Percentiles rank a stretch among this genome's conserved stretches.
phyloP scores from a whole-genome alignment of 108 stramenopile genomes.

The Thalassiosira profunda region DNA sequence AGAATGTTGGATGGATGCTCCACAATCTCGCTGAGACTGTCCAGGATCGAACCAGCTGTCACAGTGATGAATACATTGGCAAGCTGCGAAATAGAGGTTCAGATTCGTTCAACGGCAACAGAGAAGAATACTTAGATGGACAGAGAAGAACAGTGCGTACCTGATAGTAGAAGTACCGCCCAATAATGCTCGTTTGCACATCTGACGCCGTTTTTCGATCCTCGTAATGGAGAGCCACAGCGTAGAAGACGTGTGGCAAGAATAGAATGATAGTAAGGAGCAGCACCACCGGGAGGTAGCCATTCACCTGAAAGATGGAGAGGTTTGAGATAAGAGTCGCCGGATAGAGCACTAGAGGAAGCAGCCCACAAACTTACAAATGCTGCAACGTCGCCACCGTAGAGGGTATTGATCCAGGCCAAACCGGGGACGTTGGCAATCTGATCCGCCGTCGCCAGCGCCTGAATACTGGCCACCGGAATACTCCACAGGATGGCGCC shows the following conservation, averaged over 20 bases:
- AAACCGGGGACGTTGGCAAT: conserved; percentile 45
- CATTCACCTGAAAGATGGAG: conserved; percentile 61
- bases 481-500: conserved; percentile 90
- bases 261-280: conserved; percentile 77
- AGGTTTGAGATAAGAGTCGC: background rate
- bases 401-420: conserved; percentile 33
- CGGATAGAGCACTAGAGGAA: background rate
- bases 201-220: conserved; percentile 79
- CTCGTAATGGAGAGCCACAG: conserved; percentile 77
- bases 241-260: conserved; percentile 83
- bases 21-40: conserved; percentile 80
- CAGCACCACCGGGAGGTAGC: conserved; percentile 91
- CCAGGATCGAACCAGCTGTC: conserved; percentile 82
- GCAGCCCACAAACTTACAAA: conserved; percentile 36
- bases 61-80: conserved; percentile 92
- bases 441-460: conserved; percentile 76
- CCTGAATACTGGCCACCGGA: conserved; percentile 85
- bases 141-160: background rate
- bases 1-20: conserved; percentile 79
- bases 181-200: conserved; percentile 83
- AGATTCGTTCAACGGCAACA: background rate
- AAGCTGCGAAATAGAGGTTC: conserved; percentile 22
- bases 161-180: conserved; percentile 92
- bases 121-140: background rate
- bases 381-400: conserved; percentile 61